Conservation (phyloP, 768 basidiomycete species). For the Austroboletus eburneus region DNA sequence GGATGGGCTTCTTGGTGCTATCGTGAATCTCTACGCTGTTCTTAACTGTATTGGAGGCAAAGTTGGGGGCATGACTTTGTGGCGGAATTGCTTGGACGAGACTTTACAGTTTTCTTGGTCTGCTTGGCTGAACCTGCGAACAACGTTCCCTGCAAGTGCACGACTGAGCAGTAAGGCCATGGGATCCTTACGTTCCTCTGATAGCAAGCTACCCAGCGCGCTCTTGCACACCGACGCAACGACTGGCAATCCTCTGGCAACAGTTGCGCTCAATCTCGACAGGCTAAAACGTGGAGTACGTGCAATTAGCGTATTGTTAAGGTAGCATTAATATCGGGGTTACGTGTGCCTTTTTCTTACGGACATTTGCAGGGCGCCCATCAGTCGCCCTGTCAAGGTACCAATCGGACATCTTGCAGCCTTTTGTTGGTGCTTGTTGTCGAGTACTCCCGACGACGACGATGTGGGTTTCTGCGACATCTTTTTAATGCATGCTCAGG, state of each 20-base stretch:
- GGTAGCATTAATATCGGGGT: slow-evolving; percentile 35
- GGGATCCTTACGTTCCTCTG: slow-evolving; percentile 2
- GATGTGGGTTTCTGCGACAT: slow-evolving; percentile 32
- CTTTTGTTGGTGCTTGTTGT: slow-evolving; percentile 49
- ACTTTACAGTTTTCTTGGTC: slow-evolving; percentile 63
- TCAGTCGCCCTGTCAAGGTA: slow-evolving; percentile 60
- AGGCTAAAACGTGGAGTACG: slow-evolving; percentile 51
- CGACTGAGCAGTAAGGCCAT: slow-evolving; percentile 12
- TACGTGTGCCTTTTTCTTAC: slow-evolving; percentile 1
- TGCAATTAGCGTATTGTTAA: slow-evolving; percentile 52
- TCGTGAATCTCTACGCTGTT: slow-evolving; percentile 55
- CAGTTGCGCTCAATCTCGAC: slow-evolving; percentile 56
- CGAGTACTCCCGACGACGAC: slow-evolving; percentile 44
- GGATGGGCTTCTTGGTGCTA: slow-evolving; percentile 37
- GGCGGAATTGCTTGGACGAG: slow-evolving; percentile 75
- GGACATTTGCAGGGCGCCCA: slow-evolving; percentile 39
- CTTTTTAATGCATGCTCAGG: slow-evolving; percentile 3
- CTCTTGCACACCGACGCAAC: slow-evolving; percentile 13
- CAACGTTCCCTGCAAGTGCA: slow-evolving; percentile 50
- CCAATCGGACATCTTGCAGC: slow-evolving; percentile 62
- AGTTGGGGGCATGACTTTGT: slow-evolving; percentile 63
- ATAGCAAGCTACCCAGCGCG: slow-evolving; percentile 7
- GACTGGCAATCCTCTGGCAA: slow-evolving; percentile 44
- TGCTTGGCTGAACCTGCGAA: slow-evolving; percentile 53
- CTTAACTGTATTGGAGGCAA: slow-evolving; percentile 77